Conservation (phyloP, 2,329 filamentous ascomycete species). For the Diplodia corticola region DNA sequence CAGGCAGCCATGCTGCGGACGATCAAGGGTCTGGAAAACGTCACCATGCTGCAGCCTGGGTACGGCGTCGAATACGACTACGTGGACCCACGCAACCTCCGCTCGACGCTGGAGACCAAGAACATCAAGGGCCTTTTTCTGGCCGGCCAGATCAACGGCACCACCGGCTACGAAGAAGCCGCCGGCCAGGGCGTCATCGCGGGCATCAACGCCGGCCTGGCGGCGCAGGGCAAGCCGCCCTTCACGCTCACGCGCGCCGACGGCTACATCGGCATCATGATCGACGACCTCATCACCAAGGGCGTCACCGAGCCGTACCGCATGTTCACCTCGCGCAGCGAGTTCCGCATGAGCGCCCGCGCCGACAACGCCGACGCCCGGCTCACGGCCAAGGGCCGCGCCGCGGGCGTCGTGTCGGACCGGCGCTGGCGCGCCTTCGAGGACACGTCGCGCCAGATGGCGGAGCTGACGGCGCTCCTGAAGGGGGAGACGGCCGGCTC, state of each 20-base stretch:
- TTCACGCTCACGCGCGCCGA: slow-evolving; percentile 77
- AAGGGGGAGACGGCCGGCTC: slow-evolving; percentile 59
- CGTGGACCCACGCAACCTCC: slow-evolving; percentile 85
- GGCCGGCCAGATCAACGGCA: slow-evolving; percentile 96
- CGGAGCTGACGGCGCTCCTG: slow-evolving; percentile 64
- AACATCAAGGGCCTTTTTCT: slow-evolving; percentile 84
- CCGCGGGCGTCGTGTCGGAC: slow-evolving; percentile 77
- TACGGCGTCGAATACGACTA: slow-evolving; percentile 99
- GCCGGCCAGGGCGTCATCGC: slow-evolving; percentile 90
- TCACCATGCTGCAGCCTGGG: slow-evolving; percentile 88
- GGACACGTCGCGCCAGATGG: slow-evolving; percentile 66
- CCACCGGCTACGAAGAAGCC: slow-evolving; percentile 96
- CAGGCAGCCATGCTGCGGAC: slow-evolving; percentile 85
- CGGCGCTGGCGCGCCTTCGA: slow-evolving; percentile 71
- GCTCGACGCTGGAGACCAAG: slow-evolving; percentile 91
- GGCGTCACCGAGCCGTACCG: slow-evolving; percentile 95
- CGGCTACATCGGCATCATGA: slow-evolving; percentile 97
- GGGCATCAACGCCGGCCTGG: slow-evolving; percentile 89
- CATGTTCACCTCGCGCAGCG: slow-evolving; percentile 96
- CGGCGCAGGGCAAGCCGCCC: slow-evolving; percentile 64
- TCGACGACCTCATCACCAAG: slow-evolving; percentile 95
- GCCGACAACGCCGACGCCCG: slow-evolving; percentile 92
- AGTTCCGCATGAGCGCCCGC: slow-evolving; percentile 89
- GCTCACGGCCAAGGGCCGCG: slow-evolving; percentile 74
- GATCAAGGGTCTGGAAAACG: slow-evolving; percentile 83